Evolutionary conservation across 2,329 filamentous ascomycete genomes (phyloP).

Genomic region (Fusarium odoratissimum): DNA sequence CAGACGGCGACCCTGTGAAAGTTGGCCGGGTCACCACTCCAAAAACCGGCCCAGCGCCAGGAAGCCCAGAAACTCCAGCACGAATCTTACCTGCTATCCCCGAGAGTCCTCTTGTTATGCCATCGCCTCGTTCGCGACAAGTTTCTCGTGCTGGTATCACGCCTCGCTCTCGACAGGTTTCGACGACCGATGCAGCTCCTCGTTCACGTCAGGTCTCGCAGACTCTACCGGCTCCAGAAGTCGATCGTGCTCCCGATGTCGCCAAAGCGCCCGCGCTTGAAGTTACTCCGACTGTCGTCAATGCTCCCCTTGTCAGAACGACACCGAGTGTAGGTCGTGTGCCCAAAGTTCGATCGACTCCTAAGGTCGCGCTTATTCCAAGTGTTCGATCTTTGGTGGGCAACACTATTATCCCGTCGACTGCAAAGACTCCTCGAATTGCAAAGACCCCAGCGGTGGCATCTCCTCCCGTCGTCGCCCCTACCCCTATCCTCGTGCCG

Average conservation of each 20-base stretch:
- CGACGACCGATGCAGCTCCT: constrained; percentile 3
- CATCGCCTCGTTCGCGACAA: constrained; percentile 28
- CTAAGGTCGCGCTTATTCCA: background rate
- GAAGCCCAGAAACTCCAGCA: constrained; percentile 18
- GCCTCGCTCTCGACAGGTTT: constrained; percentile 26
- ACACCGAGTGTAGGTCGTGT: constrained; percentile 1
- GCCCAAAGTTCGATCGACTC: constrained; percentile 10
- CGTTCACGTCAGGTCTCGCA: constrained; percentile 31
- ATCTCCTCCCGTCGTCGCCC: constrained; percentile 4
- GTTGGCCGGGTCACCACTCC: background rate
- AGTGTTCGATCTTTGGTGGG: background rate
- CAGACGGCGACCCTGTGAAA: constrained; percentile 23
- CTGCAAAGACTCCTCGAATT: background rate
- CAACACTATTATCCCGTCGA: background rate
- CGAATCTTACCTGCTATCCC: constrained; percentile 29
- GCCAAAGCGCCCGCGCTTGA: background rate
- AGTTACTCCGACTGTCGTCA: background rate
- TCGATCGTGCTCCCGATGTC: background rate
- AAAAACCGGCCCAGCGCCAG: background rate
- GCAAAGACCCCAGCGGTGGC: background rate
- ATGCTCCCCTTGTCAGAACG: constrained; percentile 4
- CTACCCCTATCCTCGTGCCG: background rate
- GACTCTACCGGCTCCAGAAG: constrained; percentile 16
- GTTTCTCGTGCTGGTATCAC: constrained; percentile 17
- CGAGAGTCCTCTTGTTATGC: constrained; percentile 27